A percentile compares a stretch with the other conserved stretches of the same genome.
These are phyloP conservation scores for Bocquillonia castaneifolia DNA, from an alignment of 441 rosid species.

Conservation along the genomic window DNA sequence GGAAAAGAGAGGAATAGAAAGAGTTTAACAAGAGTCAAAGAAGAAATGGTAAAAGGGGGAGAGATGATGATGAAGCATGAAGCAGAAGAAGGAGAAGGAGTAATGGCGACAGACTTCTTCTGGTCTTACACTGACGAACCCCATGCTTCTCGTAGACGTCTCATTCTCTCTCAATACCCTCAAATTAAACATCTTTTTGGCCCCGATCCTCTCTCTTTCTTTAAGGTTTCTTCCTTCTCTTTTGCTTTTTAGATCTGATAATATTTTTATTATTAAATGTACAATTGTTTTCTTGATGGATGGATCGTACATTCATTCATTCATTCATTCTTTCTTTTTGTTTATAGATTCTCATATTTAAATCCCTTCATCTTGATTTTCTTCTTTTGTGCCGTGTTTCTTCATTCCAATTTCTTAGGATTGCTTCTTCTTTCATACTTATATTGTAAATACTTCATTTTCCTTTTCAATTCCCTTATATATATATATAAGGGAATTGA, in stretches of 20 bases:
- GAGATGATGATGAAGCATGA: constrained; percentile 12
- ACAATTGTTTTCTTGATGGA: constrained; percentile 8
- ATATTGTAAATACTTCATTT: too few species aligned
- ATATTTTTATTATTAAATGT: too few species aligned
- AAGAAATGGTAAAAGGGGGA: constrained; percentile 37
- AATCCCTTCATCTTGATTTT: too few species aligned
- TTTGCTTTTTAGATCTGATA: constrained; percentile 22
- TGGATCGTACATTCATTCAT: background rate
- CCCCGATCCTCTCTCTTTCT: constrained; percentile 75
- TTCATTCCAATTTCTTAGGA: too few species aligned
- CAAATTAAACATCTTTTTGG: constrained; percentile 80
- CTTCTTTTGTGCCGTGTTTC: too few species aligned
- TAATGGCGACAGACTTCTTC: constrained; percentile 77
- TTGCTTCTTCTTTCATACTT: too few species aligned
- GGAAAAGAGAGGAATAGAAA: too few species aligned
- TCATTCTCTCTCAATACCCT: constrained; percentile 86
- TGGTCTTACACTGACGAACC: constrained; percentile 97
- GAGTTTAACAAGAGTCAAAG: background rate
- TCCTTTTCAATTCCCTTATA: too few species aligned
- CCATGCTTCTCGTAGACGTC: constrained; percentile 70
- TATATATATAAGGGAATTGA: too few species aligned
- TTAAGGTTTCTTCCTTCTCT: constrained; percentile 39
- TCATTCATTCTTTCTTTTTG: background rate
- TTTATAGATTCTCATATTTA: too few species aligned
- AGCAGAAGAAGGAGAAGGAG: constrained; percentile 31